Conservation (phyloP, 2,329 filamentous ascomycete species). For the Cladosporium sp. region DNA sequence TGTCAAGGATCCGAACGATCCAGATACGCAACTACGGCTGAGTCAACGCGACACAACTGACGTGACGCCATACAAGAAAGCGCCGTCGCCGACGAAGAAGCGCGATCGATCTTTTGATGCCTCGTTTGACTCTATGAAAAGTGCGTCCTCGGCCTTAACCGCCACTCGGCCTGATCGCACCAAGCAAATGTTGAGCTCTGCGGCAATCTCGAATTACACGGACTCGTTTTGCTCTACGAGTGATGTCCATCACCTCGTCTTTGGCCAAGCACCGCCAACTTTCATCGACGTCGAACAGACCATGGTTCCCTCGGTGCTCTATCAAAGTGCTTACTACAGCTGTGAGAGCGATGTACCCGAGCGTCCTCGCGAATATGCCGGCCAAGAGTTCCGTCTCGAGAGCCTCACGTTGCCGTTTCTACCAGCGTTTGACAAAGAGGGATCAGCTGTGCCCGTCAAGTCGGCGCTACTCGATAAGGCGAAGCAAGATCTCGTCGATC, state of each 20-base stretch:
- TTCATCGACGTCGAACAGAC: conserved; percentile 53
- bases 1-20: conserved; percentile 73
- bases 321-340: conserved; percentile 84
- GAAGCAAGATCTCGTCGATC: conserved; percentile 53
- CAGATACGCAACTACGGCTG: conserved; percentile 61
- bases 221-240: conserved; percentile 26
- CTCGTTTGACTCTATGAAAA: neutral
- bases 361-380: conserved; percentile 77
- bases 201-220: conserved; percentile 24
- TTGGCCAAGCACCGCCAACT: conserved; percentile 44
- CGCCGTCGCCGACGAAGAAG: neutral
- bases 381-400: conserved; percentile 76
- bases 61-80: neutral
- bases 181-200: conserved; percentile 5
- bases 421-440: conserved; percentile 60
- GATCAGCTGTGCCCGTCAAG: conserved; percentile 57
- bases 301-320: conserved; percentile 69
- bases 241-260: conserved; percentile 35
- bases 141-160: conserved; percentile 29
- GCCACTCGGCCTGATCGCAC: conserved; percentile 50
- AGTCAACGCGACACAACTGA: conserved; percentile 54
- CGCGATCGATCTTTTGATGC: neutral
- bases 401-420: conserved; percentile 77
- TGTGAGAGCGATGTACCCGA: conserved; percentile 79
- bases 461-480: conserved; percentile 57